These are phyloP conservation scores for Tricholoma matsutake DNA, from an alignment of 768 basidiomycete species.

Conservation along the genomic window DNA sequence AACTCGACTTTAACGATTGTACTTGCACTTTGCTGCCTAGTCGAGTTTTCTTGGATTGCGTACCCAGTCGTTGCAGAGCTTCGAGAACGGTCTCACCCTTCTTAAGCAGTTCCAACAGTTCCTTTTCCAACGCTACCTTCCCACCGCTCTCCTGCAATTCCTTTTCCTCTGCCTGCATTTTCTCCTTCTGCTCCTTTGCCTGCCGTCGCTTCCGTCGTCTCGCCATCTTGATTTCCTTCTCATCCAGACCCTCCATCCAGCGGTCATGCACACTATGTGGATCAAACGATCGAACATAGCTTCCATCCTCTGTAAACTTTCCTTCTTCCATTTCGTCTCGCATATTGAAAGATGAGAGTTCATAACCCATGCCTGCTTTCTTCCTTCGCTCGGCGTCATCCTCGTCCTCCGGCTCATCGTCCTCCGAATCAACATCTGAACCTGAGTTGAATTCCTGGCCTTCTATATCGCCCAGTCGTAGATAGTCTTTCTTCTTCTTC, in stretches of 20 bases:
- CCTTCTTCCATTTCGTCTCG: conserved; percentile 98
- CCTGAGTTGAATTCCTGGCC: conserved; percentile 85
- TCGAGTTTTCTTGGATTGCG: conserved; percentile 54
- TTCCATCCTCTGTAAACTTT: conserved; percentile 93
- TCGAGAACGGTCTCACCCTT: conserved; percentile 90
- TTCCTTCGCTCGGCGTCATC: conserved; percentile 72
- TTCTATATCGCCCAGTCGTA: conserved; percentile 92
- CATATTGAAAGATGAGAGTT: conserved; percentile 97
- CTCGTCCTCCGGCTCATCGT: conserved; percentile 64
- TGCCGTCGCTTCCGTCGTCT: conserved; percentile 69
- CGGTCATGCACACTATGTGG: conserved; percentile 89
- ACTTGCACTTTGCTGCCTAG: conserved; percentile 32
- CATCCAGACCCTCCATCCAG: conserved; percentile 93
- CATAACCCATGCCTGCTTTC: conserved; percentile 90
- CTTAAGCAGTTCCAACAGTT: conserved; percentile 73
- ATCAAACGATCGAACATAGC: conserved; percentile 81
- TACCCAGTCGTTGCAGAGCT: conserved; percentile 82
- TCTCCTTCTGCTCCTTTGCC: conserved; percentile 69
- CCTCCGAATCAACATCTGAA: conserved; percentile 41
- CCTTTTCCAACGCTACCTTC: conserved; percentile 56
- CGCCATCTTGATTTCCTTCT: conserved; percentile 82
- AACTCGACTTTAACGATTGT: conserved; percentile 7
- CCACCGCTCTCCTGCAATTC: conserved; percentile 70
- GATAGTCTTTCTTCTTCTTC: conserved; percentile 68
- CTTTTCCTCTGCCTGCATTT: conserved; percentile 67